These are phyloP conservation scores for Vigna mungo DNA, from an alignment of 306 rosid species.

Conservation along the genomic window DNA sequence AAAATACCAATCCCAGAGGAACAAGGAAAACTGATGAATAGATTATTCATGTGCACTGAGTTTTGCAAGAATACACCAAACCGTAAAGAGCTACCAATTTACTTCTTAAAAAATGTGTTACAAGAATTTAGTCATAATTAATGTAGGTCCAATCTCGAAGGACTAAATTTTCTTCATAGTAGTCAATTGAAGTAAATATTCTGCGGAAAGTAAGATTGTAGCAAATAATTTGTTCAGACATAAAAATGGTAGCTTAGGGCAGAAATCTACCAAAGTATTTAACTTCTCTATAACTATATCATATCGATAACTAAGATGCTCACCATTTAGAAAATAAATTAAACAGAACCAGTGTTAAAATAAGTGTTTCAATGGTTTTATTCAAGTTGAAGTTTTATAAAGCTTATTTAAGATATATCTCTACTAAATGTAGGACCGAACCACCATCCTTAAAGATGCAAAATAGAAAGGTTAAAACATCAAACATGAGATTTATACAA, in stretches of 20 bases:
- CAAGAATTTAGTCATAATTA: constrained; percentile 9
- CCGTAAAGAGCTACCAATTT: constrained; percentile 7
- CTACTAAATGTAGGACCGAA: no score
- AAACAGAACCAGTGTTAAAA: neutral
- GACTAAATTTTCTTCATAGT: neutral
- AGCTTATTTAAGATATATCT: no score
- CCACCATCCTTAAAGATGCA: no score
- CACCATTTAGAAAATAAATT: neutral
- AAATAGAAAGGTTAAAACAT: no score
- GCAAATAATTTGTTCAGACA: neutral
- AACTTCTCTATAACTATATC: neutral
- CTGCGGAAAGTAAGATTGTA: neutral
- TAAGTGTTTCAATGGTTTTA: no score
- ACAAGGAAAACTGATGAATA: constrained; percentile 24
- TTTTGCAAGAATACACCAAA: constrained; percentile 30
- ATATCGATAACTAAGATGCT: neutral
- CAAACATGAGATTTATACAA: no score
- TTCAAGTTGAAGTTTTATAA: no score
- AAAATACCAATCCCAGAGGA: constrained; percentile 13
- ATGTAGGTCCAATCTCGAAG: neutral
- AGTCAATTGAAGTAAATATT: neutral
- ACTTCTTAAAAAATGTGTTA: constrained; percentile 10
- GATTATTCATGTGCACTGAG: constrained; percentile 1
- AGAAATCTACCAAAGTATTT: neutral
- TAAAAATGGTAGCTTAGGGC: neutral